Conservation (phyloP, 345 rosid genomes). For the Hibiscus tridactylites region DNA sequence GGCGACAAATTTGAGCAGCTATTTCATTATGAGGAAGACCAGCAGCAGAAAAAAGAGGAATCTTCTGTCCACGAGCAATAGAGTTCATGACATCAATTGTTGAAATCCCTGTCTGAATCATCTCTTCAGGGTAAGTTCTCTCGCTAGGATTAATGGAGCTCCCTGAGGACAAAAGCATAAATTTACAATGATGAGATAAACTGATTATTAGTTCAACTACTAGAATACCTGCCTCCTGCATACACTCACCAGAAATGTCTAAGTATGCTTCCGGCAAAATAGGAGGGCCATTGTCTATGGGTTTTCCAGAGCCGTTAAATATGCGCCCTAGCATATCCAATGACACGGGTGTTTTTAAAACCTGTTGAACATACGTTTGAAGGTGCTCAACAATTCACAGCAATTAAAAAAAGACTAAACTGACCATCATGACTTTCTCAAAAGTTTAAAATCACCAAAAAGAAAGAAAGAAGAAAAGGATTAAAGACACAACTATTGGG, state of each 20-base stretch:
- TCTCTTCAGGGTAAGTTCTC: conserved; percentile 93
- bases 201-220: background rate
- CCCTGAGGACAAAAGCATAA: conserved; percentile 31
- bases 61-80: conserved; percentile 96
- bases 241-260: conserved; percentile 28
- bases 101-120: conserved; percentile 87
- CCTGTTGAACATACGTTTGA: too few species aligned
- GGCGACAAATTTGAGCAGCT: conserved; percentile 98
- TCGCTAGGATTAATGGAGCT: conserved; percentile 94
- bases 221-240: background rate
- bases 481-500: background rate
- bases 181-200: background rate
- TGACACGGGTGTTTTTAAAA: too few species aligned
- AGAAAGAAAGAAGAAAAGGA: too few species aligned
- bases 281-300: too few species aligned
- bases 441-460: background rate
- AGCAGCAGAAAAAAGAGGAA: conserved; percentile 96
- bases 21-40: conserved; percentile 99
- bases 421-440: too few species aligned
- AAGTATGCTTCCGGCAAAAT: too few species aligned
- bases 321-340: too few species aligned
- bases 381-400: too few species aligned
- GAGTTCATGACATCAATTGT: conserved; percentile 98
- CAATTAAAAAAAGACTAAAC: too few species aligned
- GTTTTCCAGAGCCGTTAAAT: too few species aligned